Percentiles rank a stretch among this genome's conserved stretches.
Conservation (phyloP, 805 yeast genomes). For the Cyberlindnera euphorbiiphila region DNA sequence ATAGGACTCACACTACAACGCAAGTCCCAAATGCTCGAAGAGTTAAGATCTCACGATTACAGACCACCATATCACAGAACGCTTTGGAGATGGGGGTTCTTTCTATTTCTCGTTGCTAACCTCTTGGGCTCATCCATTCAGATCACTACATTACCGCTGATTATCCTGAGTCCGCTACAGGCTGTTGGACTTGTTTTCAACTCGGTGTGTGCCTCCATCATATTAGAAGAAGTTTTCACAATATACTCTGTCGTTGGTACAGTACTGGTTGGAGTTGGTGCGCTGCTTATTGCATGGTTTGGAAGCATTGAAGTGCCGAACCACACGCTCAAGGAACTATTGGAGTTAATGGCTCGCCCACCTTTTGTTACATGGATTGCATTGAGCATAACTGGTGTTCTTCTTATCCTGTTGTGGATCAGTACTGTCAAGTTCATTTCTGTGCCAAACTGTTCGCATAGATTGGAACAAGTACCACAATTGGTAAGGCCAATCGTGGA, state of each 20-base stretch:
- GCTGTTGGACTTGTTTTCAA: constrained; percentile 88
- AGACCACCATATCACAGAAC: constrained; percentile 41
- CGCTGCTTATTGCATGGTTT: constrained; percentile 69
- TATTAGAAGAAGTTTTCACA: constrained; percentile 69
- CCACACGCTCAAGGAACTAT: constrained; percentile 45
- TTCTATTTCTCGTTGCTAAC: constrained; percentile 67
- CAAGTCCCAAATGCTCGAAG: constrained; percentile 60
- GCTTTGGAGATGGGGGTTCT: constrained; percentile 74
- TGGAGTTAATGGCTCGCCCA: constrained; percentile 36
- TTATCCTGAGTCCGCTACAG: constrained; percentile 76
- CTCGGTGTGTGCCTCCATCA: constrained; percentile 62
- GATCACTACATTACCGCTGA: constrained; percentile 77
- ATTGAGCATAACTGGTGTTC: constrained; percentile 32
- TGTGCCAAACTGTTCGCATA: background rate
- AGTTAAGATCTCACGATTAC: constrained; percentile 25
- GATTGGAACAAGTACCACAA: constrained; percentile 2
- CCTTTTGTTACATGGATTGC: constrained; percentile 58
- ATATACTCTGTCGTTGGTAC: constrained; percentile 59
- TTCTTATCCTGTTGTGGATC: constrained; percentile 30
- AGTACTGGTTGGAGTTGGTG: constrained; percentile 63
- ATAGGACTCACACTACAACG: constrained; percentile 80
- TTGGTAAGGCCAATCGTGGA: constrained; percentile 4
- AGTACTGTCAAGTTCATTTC: constrained; percentile 15
- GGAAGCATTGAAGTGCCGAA: constrained; percentile 58
- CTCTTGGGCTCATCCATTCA: constrained; percentile 80